Percentiles rank a stretch among this genome's conserved stretches.
Evolutionary conservation across 73 alveolate species (phyloP).

Genomic region (Effrenium voratum): DNA sequence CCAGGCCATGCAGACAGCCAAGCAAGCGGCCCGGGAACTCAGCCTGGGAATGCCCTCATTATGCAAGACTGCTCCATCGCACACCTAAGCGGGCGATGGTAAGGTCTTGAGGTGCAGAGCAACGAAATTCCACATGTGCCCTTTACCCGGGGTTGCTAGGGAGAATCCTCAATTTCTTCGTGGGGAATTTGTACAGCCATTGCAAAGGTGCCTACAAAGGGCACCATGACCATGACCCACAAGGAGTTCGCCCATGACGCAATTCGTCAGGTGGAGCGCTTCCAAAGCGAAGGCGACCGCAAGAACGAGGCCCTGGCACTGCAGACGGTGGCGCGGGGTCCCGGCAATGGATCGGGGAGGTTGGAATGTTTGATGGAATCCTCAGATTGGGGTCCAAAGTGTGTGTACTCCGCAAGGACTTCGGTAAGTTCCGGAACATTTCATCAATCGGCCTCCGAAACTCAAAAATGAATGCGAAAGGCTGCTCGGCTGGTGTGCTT

Average conservation of each 20-base stretch:
- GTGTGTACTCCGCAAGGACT: too few species aligned
- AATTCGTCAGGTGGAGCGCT: constrained; percentile 19
- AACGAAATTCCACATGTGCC: neutral
- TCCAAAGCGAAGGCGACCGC: constrained; percentile 56
- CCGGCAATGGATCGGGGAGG: neutral
- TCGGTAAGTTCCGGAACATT: too few species aligned
- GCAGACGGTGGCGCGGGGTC: constrained; percentile 22
- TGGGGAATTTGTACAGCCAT: neutral
- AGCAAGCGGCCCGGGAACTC: constrained; percentile 43
- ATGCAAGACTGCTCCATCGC: too few species aligned
- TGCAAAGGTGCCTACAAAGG: neutral
- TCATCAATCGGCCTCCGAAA: too few species aligned
- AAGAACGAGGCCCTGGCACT: constrained; percentile 67
- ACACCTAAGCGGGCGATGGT: too few species aligned
- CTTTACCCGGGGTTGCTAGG: neutral
- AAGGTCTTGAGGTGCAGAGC: too few species aligned
- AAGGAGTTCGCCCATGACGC: too few species aligned
- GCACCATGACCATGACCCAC: neutral
- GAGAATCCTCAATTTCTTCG: neutral
- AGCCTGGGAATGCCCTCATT: too few species aligned
- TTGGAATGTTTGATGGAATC: neutral
- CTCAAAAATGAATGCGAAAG: too few species aligned
- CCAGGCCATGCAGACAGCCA: constrained; percentile 74
- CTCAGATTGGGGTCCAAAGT: too few species aligned
- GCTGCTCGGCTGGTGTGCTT: too few species aligned